These are phyloP conservation scores for Epichloe scottii DNA, from an alignment of 2,329 filamentous ascomycete genomes.

Conservation along the genomic window DNA sequence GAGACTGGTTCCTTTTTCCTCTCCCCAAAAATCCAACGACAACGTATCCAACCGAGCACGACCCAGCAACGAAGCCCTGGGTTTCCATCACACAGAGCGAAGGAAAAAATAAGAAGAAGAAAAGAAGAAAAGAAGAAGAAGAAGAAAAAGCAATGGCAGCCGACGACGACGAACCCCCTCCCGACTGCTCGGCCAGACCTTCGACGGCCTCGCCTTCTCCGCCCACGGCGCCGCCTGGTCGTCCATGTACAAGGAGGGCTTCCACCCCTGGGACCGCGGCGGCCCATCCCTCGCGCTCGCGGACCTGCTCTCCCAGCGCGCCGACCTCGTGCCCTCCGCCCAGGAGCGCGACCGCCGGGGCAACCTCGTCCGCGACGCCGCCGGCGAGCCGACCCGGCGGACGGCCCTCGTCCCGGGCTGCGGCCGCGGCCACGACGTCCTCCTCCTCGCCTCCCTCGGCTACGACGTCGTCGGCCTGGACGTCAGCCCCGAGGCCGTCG, in stretches of 20 bases:
- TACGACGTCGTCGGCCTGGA: slow-evolving; percentile 71
- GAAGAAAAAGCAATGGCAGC: too few relatives aligned
- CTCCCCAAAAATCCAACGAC: too few relatives aligned
- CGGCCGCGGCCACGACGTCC: slow-evolving; percentile 69
- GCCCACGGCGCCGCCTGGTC: slow-evolving; percentile 32
- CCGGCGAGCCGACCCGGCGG: slow-evolving; percentile 14
- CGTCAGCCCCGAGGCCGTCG: slow-evolving; percentile 36
- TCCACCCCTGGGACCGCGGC: slow-evolving; percentile 44
- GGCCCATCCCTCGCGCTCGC: slow-evolving; percentile 39
- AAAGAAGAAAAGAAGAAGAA: too few relatives aligned
- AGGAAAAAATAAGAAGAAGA: too few relatives aligned
- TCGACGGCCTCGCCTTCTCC: slow-evolving; percentile 20
- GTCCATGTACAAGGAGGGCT: slow-evolving; percentile 31
- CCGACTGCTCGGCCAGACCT: slow-evolving; percentile 15
- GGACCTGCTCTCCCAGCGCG: slow-evolving; percentile 34
- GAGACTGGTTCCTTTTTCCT: too few relatives aligned
- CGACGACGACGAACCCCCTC: neutral
- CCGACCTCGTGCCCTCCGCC: slow-evolving; percentile 29
- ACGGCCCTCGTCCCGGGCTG: slow-evolving; percentile 67
- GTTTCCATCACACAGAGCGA: too few relatives aligned
- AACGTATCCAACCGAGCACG: too few relatives aligned
- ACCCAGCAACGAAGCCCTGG: too few relatives aligned
- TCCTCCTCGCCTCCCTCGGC: slow-evolving; percentile 60
- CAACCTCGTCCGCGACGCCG: slow-evolving; percentile 8
- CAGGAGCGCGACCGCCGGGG: slow-evolving; percentile 21